Evolutionary conservation across 2,329 filamentous ascomycete species (phyloP), one percentile per base, ranked within the genome.

Genomic region (Paecilomyces variotii): DNA sequence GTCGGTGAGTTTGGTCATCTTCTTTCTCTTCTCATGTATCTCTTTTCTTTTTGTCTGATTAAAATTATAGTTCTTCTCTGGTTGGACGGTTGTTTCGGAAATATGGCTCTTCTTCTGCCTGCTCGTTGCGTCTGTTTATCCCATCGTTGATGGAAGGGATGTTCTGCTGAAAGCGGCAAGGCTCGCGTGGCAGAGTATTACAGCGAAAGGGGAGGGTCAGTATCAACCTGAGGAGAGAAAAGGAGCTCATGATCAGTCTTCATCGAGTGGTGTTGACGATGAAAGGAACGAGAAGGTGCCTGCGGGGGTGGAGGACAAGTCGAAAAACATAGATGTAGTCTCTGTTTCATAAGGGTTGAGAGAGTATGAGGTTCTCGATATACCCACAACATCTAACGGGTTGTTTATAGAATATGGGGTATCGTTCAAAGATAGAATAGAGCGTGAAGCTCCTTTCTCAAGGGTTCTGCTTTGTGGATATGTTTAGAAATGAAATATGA

Each of bases 71-170:
- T 64, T 64, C 27, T 64, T 64, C 50, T 56, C 39, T 45, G 62
- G 63, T n/a, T 65, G 62, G 60, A 57, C 62, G 39, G 59, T 52
- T 28, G 56, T 65, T 39, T 57, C 61, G 4, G 61, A 63, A 51
- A 64, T 65, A 55, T 65, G 62, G 62, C 54, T 61, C 27, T 64
- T 64, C 52, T 50, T 52, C 32, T 61, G 60, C 50, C 45, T 65
- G 35, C 59, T 61, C 27, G 56, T 57, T 28, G 63, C 63, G n/a
- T 55, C 61, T 12, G 45, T 64, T n/a, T 64, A 63, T 52, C 61
- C 62, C 6, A n/a, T 62, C 10, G 57, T 57, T 39, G 63, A 64
- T 53, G 61, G 63, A 4, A 51, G 62, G 14, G 56, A 64, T 28
- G 61, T 54, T 11, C 52, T 64, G 25, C 54, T 51, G 26, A 50